phyloP scores from a whole-genome alignment of 75 land plant species.

The Chamaecyparis obtusa region DNA sequence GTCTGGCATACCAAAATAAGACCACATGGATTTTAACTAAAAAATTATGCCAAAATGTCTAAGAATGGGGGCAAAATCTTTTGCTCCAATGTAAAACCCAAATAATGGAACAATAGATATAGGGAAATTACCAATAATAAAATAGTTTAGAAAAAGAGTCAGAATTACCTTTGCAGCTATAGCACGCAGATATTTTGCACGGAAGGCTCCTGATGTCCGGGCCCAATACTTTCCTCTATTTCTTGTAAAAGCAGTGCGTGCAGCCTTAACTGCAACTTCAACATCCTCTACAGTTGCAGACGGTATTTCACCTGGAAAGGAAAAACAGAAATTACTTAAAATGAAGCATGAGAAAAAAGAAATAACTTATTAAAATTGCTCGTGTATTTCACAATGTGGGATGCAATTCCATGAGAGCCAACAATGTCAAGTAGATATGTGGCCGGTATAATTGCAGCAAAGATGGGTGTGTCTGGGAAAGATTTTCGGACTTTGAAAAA shows the following conservation, averaged over 20 bases:
- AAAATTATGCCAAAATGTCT: background rate
- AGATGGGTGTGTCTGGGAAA: background rate
- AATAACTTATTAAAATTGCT: background rate
- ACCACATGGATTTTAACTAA: background rate
- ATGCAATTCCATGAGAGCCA: background rate
- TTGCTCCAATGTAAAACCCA: background rate
- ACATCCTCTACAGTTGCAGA: slow-evolving; percentile 95
- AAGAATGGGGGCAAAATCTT: background rate
- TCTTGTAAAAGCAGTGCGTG: slow-evolving; percentile 64
- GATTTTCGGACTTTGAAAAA: background rate
- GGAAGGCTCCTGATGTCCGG: slow-evolving; percentile 71
- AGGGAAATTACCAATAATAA: background rate
- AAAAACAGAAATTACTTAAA: background rate
- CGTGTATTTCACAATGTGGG: too few relatives aligned
- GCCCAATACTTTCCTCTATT: slow-evolving; percentile 87
- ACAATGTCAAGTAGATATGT: background rate
- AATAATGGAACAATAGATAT: background rate
- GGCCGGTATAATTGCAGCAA: background rate
- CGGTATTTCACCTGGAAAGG: slow-evolving; percentile 76
- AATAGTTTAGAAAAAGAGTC: background rate
- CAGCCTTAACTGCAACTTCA: slow-evolving; percentile 86
- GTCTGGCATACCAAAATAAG: background rate
- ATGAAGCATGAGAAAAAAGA: background rate
- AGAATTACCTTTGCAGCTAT: slow-evolving; percentile 83
- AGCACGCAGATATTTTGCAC: slow-evolving; percentile 93